Evolutionary conservation across 768 basidiomycete species (phyloP), one percentile per base, ranked within the genome.

Genomic region (Trametes cinnabarina): DNA sequence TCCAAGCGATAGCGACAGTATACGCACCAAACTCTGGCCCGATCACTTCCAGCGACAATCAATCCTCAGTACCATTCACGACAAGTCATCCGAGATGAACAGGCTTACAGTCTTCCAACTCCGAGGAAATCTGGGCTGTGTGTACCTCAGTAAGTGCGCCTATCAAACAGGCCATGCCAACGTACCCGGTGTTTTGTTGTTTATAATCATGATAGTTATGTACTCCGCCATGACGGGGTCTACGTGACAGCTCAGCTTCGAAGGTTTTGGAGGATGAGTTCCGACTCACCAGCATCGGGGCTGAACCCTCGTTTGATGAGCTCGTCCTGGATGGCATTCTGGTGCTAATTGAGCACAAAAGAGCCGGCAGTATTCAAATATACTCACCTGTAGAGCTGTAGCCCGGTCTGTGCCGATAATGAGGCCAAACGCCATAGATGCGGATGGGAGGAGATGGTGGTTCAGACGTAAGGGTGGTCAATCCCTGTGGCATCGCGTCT

Each of bases 221-320:
- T 93, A 95, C 72, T 95, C 93, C 3, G 92, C 91, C 91, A 94
- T 93, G 65, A 93, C 90, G 14, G 85, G 84, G 72, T 94, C 92
- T 91, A 64, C 56, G 46, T 51, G 11, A 3, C 51, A 2, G 32
- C 6, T 23, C 14, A 61, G 53, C 23, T 1, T 39, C 23, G 10
- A 30, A 11, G 57, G 6, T 2, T 17, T 10, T 30, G 3, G n/a
- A 11, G 14, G 22, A 44, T 44, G 34, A 39, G 14, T 17, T 14
- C 32, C 23, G 34, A 77, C 81, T 61, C 62, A 90, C 90, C 90
- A 74, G 87, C 82, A 62, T 92, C 90, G 20, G 82, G 75, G 66
- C 85, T 91, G 68, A 84, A 91, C 9, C 85, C 85, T 65, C 86
- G 81, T 71, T 75, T 84, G 59, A 78, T 84, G 66, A 92, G 86